Evolutionary conservation across 768 basidiomycete genomes (phyloP), one percentile per base, ranked within the genome.

Genomic region (Suillus brevipes): DNA sequence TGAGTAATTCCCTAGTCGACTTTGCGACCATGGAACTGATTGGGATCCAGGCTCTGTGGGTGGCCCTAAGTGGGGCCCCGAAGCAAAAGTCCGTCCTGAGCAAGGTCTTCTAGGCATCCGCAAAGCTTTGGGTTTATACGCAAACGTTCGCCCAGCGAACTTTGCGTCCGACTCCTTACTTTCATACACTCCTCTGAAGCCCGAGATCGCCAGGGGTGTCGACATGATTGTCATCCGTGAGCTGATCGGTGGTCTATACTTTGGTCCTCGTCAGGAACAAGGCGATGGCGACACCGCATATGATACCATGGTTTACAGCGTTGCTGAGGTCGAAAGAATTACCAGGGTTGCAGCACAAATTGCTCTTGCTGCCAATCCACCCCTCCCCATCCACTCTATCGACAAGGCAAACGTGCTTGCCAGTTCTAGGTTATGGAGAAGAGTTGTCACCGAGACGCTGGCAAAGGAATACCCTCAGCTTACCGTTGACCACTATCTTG

Each of bases 391-490:
- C 65, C 93, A 94, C 78, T 97, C 95, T 0, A 83, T 99, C 76
- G 97, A 99, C 83, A 99, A 99, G 80, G 97, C 97, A 62, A 99
- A 99, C 78, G 97, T 99, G 25, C 87, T 99, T 63, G 97, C 97
- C 28, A 92, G 88, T 73, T 97, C 94, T 42, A 82, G 97, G 58
- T 81, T 99, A 49, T 99, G 97, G 97, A 82, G 97, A 64, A 95
- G 89, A 76, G 91, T 94, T 25, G 97, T 97, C 62, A 90, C 87
- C 2, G 94, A 97, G 73, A 89, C 91, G 2, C 77, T 97, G 69
- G 78, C 84, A 58, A 85, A 85, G 38, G 97, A 99, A 76, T 98
- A 91, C 78, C 95, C 97, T 7, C 88, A 94, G 72, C 77, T 99
- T 43, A 84, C 85, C 70, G 79, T 98, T 56, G 90, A 96, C 74